Percentiles rank a stretch among this genome's conserved stretches.
phyloP scores from a whole-genome alignment of 495 filamentous ascomycete genomes.

The Penicillium simplicissimum region DNA sequence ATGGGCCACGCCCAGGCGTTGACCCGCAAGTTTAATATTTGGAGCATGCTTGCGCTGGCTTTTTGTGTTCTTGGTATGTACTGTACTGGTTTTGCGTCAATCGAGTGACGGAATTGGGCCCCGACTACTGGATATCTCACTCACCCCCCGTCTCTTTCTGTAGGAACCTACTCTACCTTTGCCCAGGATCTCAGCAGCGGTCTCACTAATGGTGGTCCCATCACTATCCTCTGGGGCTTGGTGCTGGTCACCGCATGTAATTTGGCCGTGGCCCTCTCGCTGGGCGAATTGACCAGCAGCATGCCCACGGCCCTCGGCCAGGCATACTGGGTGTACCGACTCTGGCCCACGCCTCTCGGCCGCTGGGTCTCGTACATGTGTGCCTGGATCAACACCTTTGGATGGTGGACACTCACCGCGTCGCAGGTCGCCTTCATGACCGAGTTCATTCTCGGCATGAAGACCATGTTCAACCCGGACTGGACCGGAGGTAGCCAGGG shows the following conservation, averaged over 20 bases:
- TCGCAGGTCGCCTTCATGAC: slow-evolving; percentile 53
- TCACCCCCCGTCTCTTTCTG: background rate
- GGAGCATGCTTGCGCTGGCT: slow-evolving; percentile 50
- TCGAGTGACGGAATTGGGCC: background rate
- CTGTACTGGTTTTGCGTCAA: background rate
- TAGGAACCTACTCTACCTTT: slow-evolving; percentile 49
- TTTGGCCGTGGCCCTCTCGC: slow-evolving; percentile 49
- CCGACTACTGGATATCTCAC: background rate
- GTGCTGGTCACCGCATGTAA: slow-evolving; percentile 48
- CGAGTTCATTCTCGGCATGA: slow-evolving; percentile 50
- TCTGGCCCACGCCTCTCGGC: slow-evolving; percentile 39
- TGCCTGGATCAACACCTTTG: slow-evolving; percentile 53
- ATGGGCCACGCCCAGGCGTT: slow-evolving; percentile 55
- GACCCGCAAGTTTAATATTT: slow-evolving; percentile 49
- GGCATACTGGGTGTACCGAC: slow-evolving; percentile 49
- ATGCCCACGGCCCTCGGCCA: slow-evolving; percentile 53
- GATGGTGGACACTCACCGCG: slow-evolving; percentile 52
- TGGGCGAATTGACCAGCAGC: slow-evolving; percentile 49
- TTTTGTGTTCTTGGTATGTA: slow-evolving; percentile 47
- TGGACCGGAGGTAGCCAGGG: slow-evolving; percentile 42
- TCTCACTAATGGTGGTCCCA: slow-evolving; percentile 47
- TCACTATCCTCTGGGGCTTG: slow-evolving; percentile 53
- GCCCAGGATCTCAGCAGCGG: slow-evolving; percentile 49
- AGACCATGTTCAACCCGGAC: slow-evolving; percentile 43
- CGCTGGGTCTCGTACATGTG: slow-evolving; percentile 51